phyloP scores from a whole-genome alignment of 148 eudicot species.

The Rhododendron ferrugineum region DNA sequence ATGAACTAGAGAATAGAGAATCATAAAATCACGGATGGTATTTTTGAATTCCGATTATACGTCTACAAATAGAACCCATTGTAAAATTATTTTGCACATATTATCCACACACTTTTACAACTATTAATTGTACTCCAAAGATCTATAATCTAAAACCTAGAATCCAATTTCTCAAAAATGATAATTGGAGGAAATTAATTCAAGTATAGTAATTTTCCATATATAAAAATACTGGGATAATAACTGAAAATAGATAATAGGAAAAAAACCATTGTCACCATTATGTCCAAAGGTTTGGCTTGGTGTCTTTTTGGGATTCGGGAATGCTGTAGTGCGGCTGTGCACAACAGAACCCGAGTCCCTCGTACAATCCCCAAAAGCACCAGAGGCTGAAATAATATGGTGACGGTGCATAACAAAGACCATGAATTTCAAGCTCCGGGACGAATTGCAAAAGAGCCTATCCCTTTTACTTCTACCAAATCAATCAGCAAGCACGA shows the following conservation, averaged over 20 bases:
- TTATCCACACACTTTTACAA: not conserved
- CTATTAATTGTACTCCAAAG: not conserved
- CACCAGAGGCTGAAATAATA: not conserved
- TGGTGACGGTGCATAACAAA: not conserved
- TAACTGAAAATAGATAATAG: not conserved
- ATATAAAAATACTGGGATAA: not conserved
- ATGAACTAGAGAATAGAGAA: not conserved
- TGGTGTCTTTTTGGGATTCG: not conserved
- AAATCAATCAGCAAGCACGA: not conserved
- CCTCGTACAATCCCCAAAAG: not conserved
- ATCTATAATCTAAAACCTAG: not conserved
- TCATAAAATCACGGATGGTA: not conserved
- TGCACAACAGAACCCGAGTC: not conserved
- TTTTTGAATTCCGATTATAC: not conserved
- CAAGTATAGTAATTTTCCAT: too few relatives aligned
- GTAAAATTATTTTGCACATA: not conserved
- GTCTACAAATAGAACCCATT: not conserved
- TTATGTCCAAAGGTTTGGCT: not conserved
- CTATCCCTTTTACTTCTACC: not conserved
- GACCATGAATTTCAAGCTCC: not conserved
- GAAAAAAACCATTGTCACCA: not conserved
- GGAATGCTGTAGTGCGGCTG: not conserved
- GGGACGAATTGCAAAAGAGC: not conserved
- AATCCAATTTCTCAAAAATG: not conserved
- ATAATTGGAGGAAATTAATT: not conserved